A percentile compares a stretch with the other conserved stretches of the same genome.
Evolutionary conservation across 495 filamentous ascomycete genomes (phyloP).

Genomic region (Emericellopsis terricola): DNA sequence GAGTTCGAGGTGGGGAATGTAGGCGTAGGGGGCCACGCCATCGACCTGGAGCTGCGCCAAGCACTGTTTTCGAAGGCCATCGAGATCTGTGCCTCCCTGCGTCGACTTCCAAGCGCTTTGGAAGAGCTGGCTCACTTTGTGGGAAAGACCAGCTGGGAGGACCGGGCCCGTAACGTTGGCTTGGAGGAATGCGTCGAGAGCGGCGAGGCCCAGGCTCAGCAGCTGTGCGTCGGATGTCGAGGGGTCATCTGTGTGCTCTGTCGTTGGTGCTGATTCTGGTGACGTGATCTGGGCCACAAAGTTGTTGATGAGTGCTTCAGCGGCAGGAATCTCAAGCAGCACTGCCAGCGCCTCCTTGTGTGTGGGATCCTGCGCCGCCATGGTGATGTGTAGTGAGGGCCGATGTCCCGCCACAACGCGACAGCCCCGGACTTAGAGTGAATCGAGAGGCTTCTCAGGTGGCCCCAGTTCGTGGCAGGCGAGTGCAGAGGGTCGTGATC

Average conservation of each 20-base stretch:
- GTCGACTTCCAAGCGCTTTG: neutral
- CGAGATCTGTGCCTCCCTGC: neutral
- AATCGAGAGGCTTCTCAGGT: too few species aligned
- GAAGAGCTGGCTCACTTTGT: slow-evolving; percentile 12
- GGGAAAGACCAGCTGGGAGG: slow-evolving; percentile 23
- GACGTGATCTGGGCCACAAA: neutral
- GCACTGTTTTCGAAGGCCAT: slow-evolving; percentile 15
- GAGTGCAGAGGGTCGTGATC: too few species aligned
- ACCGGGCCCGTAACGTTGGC: slow-evolving; percentile 82
- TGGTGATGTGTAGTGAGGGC: too few species aligned
- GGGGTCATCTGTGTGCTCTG: neutral
- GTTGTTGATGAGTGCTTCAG: neutral
- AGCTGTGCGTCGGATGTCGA: slow-evolving; percentile 1
- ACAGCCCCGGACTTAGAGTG: too few species aligned
- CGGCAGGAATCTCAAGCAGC: slow-evolving; percentile 1
- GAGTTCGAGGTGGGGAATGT: slow-evolving; percentile 68
- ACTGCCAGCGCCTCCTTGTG: slow-evolving; percentile 1
- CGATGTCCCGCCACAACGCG: too few species aligned
- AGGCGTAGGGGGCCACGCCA: slow-evolving; percentile 69
- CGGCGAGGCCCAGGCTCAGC: slow-evolving; percentile 44
- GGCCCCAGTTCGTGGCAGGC: too few species aligned
- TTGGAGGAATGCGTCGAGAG: slow-evolving; percentile 74
- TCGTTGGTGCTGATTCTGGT: neutral
- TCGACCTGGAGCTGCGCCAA: slow-evolving; percentile 55
- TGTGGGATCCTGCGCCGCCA: too few species aligned